Base-by-base conservation (phyloP, 202 grass and related monocot genomes). In the Panicum virgatum region DNA sequence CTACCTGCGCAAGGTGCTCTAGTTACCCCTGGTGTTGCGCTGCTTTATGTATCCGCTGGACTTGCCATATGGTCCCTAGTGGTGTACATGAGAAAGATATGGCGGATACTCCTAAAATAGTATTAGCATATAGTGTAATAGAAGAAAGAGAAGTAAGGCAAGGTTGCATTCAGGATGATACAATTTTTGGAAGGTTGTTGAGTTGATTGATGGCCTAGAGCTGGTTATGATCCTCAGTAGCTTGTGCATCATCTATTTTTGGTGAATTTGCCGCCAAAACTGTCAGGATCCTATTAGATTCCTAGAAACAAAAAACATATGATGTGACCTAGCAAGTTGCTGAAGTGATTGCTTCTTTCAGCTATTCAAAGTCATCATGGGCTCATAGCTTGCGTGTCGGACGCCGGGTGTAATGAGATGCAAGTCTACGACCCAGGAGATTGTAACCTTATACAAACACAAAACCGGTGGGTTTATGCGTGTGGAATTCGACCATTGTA, bases 61-160 rank as follows among this genome's bases (percentile, higher is more conserved):
- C 96, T 96, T 85, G 96, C 96, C 32, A 88, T 98, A 63, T 93
- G 89, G 96, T 96, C 96, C 65, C 83, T 98, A 58, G 91, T 87
- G 78, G 91, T 96, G 68, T 99, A 96, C 82, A 90, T 96, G 88
- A 98, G 73, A 89, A 98, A 94, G 78, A 96, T 98, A 89, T 92
- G 89, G 90, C 86, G 75, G 86, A 89, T 96, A 84, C 87, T 98
- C 89, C 64, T 99, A 52, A 91, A 92, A 80, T 93, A 93, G 87
- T 72, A 69, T 29, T 91, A 87, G 72, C 76, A 79, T 48, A 81
- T 82, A 86, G 79, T 62, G 79, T 85, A 61, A 80, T 90, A 86
- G 83, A 85, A 85, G 77, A 83, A 86, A 83, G 52, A 86, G 66
- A 75, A 75, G 44, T 51, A 74, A 42, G 60, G 42, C 15, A 18